Percentiles rank a stretch among this genome's conserved stretches.
These are phyloP conservation scores for Aspergillus sp. DNA, from an alignment of 2,329 filamentous ascomycete species.

Conservation along the genomic window DNA sequence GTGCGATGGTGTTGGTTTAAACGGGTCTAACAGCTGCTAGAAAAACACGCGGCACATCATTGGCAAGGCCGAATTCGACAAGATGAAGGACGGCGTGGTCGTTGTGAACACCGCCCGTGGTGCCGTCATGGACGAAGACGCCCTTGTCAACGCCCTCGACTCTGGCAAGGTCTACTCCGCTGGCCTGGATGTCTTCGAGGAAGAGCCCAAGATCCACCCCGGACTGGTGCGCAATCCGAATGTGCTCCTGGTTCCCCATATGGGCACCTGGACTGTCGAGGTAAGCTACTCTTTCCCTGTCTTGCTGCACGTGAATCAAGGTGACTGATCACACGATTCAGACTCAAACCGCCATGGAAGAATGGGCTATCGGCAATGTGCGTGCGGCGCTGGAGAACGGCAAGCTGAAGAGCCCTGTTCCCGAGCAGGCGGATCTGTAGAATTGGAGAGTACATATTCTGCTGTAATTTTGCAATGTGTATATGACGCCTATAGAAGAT, in stretches of 20 bases:
- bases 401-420: constrained; percentile 65
- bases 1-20: no score
- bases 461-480: not conserved
- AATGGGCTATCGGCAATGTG: constrained; percentile 71
- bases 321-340: constrained; percentile 18
- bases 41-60: constrained; percentile 73
- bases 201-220: constrained; percentile 74
- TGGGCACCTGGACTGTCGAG: constrained; percentile 80
- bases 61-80: constrained; percentile 64
- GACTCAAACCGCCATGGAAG: constrained; percentile 64
- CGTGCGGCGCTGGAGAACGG: constrained; percentile 60
- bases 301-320: not conserved
- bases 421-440: constrained; percentile 60
- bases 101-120: constrained; percentile 82
- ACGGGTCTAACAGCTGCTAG: constrained; percentile 26
- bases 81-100: constrained; percentile 75
- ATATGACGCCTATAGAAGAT: constrained; percentile 9
- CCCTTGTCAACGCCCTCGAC: constrained; percentile 70
- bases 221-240: constrained; percentile 67
- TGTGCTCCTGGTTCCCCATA: constrained; percentile 76
- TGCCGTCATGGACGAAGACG: constrained; percentile 77
- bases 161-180: constrained; percentile 66
- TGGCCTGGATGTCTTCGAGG: constrained; percentile 79
- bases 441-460: not conserved
- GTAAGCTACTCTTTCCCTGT: constrained; percentile 20